These are phyloP conservation scores for Ogataea parapolymorpha DNA, from an alignment of 805 yeast species.

Conservation along the genomic window DNA sequence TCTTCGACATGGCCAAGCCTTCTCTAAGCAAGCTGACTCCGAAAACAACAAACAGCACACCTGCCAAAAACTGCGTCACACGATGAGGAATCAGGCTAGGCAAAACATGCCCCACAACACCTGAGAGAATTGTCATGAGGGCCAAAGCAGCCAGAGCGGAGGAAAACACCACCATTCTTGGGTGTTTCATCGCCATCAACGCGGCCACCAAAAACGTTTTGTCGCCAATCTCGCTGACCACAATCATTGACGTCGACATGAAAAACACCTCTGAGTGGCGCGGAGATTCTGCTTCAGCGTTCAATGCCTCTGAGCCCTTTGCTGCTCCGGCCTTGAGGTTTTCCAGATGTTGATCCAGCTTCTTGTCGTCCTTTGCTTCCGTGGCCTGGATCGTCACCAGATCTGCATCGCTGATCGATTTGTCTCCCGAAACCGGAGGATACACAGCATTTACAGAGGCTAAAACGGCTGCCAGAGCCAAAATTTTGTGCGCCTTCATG, in stretches of 20 bases:
- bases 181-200: slow-evolving; percentile 94
- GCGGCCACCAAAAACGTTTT: slow-evolving; percentile 97
- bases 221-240: slow-evolving; percentile 95
- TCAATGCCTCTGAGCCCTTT: slow-evolving; percentile 13
- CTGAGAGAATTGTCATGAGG: slow-evolving; percentile 89
- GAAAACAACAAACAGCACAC: slow-evolving; percentile 74
- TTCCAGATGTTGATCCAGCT: slow-evolving; percentile 13
- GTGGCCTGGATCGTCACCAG: slow-evolving; percentile 20
- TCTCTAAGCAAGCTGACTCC: slow-evolving; percentile 75
- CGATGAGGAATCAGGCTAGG: slow-evolving; percentile 80
- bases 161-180: slow-evolving; percentile 78
- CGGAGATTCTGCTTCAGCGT: slow-evolving; percentile 8
- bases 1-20: slow-evolving; percentile 77
- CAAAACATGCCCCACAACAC: slow-evolving; percentile 85
- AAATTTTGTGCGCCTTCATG: slow-evolving; percentile 12
- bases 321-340: slow-evolving; percentile 15
- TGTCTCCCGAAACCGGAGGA: slow-evolving; percentile 18
- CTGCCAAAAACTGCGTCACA: slow-evolving; percentile 78
- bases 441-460: slow-evolving; percentile 19
- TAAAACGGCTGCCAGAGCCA: slow-evolving; percentile 7
- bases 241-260: slow-evolving; percentile 85
- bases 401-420: slow-evolving; percentile 10
- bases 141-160: slow-evolving; percentile 83
- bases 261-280: slow-evolving; percentile 51
- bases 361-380: slow-evolving; percentile 12